A percentile compares a stretch with the other conserved stretches of the same genome.
Conservation (phyloP, 2,329 filamentous ascomycete species). For the Ophiostoma australiae region DNA sequence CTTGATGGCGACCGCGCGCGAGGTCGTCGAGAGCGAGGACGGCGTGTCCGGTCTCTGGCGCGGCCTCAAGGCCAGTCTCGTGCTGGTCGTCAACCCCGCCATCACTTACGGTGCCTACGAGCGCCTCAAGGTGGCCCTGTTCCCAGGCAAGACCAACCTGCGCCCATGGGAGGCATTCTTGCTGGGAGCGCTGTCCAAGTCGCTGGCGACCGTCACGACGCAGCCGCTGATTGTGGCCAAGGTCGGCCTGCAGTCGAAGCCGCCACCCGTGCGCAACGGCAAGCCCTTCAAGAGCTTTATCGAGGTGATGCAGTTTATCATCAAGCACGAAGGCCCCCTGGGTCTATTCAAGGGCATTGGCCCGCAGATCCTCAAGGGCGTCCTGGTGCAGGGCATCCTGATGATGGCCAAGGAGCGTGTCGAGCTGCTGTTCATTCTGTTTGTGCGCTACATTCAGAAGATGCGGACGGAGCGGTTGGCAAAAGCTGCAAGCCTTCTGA, state of each 20-base stretch:
- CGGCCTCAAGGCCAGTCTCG: conserved; percentile 89
- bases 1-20: conserved; percentile 77
- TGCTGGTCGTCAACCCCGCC: conserved; percentile 90
- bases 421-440: conserved; percentile 78
- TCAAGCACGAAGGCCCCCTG: conserved; percentile 75
- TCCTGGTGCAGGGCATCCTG: conserved; percentile 88
- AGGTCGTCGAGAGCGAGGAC: conserved; percentile 87
- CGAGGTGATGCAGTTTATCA: conserved; percentile 92
- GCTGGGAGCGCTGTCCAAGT: conserved; percentile 87
- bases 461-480: conserved; percentile 65
- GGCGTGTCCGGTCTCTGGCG: conserved; percentile 87
- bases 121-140: conserved; percentile 71
- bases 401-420: conserved; percentile 99
- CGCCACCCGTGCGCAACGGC: conserved; percentile 74
- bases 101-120: conserved; percentile 98
- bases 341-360: conserved; percentile 97
- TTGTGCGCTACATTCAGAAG: conserved; percentile 75
- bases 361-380: conserved; percentile 86
- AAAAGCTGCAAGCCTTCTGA: conserved; percentile 44
- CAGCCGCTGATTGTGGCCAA: conserved; percentile 97
- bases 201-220: conserved; percentile 82
- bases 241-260: conserved; percentile 90
- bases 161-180: conserved; percentile 85
- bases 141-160: conserved; percentile 69
- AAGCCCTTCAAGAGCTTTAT: conserved; percentile 90